Evolutionary conservation across 148 eudicot species (phyloP).

Genomic region (Beta vulgaris): DNA sequence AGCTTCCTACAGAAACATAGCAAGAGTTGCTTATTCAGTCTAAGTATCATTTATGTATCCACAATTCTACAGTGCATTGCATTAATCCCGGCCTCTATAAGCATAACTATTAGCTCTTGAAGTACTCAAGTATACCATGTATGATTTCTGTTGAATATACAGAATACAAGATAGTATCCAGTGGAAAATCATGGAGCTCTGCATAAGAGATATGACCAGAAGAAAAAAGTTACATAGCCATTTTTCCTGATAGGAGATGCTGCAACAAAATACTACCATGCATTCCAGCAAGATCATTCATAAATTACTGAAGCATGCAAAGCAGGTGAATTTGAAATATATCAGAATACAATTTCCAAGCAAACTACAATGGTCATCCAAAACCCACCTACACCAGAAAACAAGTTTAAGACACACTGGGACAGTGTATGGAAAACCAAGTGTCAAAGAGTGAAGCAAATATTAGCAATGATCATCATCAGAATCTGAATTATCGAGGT

Average conservation of each 20-base stretch:
- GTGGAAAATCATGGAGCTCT: background rate
- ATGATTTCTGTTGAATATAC: background rate
- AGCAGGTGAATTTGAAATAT: background rate
- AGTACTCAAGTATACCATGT: background rate
- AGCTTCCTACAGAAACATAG: slow-evolving; percentile 60
- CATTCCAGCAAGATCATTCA: background rate
- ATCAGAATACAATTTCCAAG: background rate
- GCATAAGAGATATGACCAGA: background rate
- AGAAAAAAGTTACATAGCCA: background rate
- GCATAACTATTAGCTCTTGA: background rate
- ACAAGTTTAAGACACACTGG: background rate
- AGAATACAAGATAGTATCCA: background rate
- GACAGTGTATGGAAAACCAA: background rate
- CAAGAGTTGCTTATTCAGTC: background rate
- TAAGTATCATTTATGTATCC: background rate
- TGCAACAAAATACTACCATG: background rate
- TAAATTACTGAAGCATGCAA: background rate
- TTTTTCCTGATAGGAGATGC: background rate
- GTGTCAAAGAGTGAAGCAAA: background rate
- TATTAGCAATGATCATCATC: background rate
- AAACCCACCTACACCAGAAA: background rate
- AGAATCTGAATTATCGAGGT: background rate
- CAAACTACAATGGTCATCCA: too few species aligned
- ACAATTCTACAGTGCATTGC: background rate
- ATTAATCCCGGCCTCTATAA: slow-evolving; percentile 1